Conservation (phyloP, 371 early-diverging fungal genomes). For the Apophysomyces elegans region DNA sequence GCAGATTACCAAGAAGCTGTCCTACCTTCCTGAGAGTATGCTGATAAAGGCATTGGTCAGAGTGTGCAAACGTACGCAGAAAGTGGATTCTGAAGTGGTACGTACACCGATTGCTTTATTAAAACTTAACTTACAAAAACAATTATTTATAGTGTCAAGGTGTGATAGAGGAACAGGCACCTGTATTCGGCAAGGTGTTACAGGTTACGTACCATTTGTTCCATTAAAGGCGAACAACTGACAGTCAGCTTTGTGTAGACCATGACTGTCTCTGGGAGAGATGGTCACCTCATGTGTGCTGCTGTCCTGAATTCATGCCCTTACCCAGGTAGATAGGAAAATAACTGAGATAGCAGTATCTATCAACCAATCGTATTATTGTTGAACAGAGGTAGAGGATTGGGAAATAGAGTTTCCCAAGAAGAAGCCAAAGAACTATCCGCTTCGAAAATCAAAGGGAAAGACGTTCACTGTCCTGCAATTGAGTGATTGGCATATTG, state of each 20-base stretch:
- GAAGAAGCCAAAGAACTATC: constrained; percentile 40
- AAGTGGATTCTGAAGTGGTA: constrained; percentile 47
- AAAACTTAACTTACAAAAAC: too few species aligned
- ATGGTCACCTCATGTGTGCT: constrained; percentile 52
- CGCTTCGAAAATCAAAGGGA: constrained; percentile 24
- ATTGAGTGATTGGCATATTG: constrained; percentile 69
- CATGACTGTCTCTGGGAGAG: constrained; percentile 50
- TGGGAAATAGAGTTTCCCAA: constrained; percentile 58
- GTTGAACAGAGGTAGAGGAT: constrained; percentile 29
- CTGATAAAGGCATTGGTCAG: constrained; percentile 34
- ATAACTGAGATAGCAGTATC: background rate
- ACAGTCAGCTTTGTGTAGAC: constrained; percentile 33
- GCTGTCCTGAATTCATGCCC: constrained; percentile 49
- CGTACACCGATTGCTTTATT: constrained; percentile 8
- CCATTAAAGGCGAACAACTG: background rate
- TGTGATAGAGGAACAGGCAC: constrained; percentile 51
- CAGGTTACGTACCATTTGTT: constrained; percentile 24
- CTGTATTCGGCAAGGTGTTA: constrained; percentile 46
- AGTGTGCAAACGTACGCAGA: constrained; percentile 36
- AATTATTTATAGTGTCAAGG: constrained; percentile 43
- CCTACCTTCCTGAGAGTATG: constrained; percentile 40
- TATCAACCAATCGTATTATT: background rate
- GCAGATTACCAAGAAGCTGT: constrained; percentile 38
- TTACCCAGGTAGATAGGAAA: constrained; percentile 41
- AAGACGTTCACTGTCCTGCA: constrained; percentile 57